These are phyloP conservation scores for Tricholoma hemisulphureum DNA, from an alignment of 768 basidiomycete species.

Conservation along the genomic window DNA sequence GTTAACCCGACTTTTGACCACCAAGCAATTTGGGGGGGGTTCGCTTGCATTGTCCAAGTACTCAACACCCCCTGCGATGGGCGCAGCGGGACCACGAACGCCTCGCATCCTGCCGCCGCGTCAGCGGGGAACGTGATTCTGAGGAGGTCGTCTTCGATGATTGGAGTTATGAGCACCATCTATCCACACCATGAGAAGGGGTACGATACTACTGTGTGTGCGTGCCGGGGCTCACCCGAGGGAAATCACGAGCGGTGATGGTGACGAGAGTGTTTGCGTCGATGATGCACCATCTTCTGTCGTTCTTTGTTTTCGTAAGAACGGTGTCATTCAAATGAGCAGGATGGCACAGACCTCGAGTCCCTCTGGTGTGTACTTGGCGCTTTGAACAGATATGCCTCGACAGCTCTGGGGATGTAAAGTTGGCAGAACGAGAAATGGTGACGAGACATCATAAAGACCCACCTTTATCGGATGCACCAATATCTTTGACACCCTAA, in stretches of 20 bases:
- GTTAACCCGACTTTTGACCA: too few species aligned
- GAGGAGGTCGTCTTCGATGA: slow-evolving; percentile 49
- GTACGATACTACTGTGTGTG: too few species aligned
- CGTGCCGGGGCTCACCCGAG: slow-evolving; percentile 61
- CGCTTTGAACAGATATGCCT: slow-evolving; percentile 58
- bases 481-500: slow-evolving; percentile 54
- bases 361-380: slow-evolving; percentile 58
- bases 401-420: slow-evolving; percentile 59
- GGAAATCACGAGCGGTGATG: slow-evolving; percentile 65
- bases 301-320: slow-evolving; percentile 44
- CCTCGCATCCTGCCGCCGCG: slow-evolving; percentile 53
- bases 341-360: slow-evolving; percentile 50
- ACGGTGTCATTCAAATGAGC: neutral
- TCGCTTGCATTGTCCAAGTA: slow-evolving; percentile 57
- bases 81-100: slow-evolving; percentile 58
- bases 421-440: neutral
- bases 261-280: slow-evolving; percentile 51
- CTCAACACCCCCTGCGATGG: slow-evolving; percentile 49
- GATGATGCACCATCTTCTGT: slow-evolving; percentile 70
- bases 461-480: slow-evolving; percentile 70
- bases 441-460: too few species aligned
- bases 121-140: slow-evolving; percentile 59
- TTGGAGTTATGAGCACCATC: slow-evolving; percentile 69
- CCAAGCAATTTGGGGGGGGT: neutral
- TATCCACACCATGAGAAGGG: slow-evolving; percentile 23